phyloP scores from a whole-genome alignment of 306 rosid genomes.

The Ochetophila trinervis region DNA sequence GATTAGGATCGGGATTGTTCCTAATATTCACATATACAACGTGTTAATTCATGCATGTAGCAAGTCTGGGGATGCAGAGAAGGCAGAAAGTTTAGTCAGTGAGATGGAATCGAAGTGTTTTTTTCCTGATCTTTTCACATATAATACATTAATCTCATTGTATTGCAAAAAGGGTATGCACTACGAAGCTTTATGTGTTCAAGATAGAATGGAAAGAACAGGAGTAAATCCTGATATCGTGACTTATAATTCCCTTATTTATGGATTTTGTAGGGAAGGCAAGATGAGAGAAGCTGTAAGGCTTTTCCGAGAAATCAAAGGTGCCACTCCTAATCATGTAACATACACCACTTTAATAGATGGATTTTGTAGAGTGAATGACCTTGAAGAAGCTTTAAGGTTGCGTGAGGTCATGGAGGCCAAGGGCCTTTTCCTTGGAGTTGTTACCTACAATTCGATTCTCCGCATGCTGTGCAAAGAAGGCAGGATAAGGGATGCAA shows the following conservation, averaged over 20 bases:
- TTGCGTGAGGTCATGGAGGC: slow-evolving; percentile 61
- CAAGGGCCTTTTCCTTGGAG: slow-evolving; percentile 69
- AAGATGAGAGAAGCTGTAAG: slow-evolving; percentile 80
- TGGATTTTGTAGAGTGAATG: slow-evolving; percentile 68
- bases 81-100: slow-evolving; percentile 51
- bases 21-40: slow-evolving; percentile 65
- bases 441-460: slow-evolving; percentile 75
- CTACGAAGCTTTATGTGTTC: slow-evolving; percentile 72
- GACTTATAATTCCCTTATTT: slow-evolving; percentile 72
- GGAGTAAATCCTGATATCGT: slow-evolving; percentile 74
- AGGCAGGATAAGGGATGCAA: slow-evolving; percentile 79
- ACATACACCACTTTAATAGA: slow-evolving; percentile 82
- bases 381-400: slow-evolving; percentile 67
- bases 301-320: slow-evolving; percentile 65
- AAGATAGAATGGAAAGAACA: slow-evolving; percentile 70
- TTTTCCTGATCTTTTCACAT: slow-evolving; percentile 74
- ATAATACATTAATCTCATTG: slow-evolving; percentile 76
- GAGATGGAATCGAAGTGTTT: slow-evolving; percentile 71
- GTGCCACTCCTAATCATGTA: slow-evolving; percentile 57
- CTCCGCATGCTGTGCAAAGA: slow-evolving; percentile 69
- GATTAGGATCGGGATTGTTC: slow-evolving; percentile 50
- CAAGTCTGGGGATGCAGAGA: slow-evolving; percentile 67
- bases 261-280: slow-evolving; percentile 79
- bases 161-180: slow-evolving; percentile 72
- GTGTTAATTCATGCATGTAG: slow-evolving; percentile 84